Percentiles rank a stretch among this genome's conserved stretches.
These are phyloP conservation scores for Mucor ambiguus DNA, from an alignment of 371 early-diverging fungal species.

Conservation along the genomic window DNA sequence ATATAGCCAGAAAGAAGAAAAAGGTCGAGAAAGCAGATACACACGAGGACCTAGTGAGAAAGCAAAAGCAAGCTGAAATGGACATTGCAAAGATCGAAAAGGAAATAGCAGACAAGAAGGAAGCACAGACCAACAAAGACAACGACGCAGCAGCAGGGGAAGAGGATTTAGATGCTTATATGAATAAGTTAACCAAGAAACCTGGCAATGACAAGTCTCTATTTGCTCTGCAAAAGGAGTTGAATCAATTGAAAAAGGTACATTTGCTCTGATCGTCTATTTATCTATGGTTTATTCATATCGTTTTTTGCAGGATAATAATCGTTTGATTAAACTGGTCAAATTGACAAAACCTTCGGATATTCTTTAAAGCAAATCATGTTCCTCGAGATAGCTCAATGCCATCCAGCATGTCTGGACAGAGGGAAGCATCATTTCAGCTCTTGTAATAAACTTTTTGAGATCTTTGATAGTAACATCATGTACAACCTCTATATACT, in stretches of 20 bases:
- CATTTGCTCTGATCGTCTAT: neutral
- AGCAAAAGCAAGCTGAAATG: conserved; percentile 34
- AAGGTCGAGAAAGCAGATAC: conserved; percentile 60
- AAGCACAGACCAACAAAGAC: conserved; percentile 29
- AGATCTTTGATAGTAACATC: conserved; percentile 45
- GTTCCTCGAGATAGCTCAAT: conserved; percentile 40
- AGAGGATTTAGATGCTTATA: conserved; percentile 67
- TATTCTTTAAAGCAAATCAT: conserved; percentile 24
- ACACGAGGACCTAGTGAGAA: conserved; percentile 58
- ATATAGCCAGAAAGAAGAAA: conserved; percentile 35
- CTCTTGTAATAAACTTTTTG: conserved; percentile 43
- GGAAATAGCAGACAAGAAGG: conserved; percentile 37
- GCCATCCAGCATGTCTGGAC: conserved; percentile 59
- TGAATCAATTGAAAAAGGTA: conserved; percentile 55
- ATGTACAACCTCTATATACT: conserved; percentile 42
- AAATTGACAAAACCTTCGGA: conserved; percentile 55
- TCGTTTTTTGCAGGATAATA: conserved; percentile 45
- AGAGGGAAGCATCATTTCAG: conserved; percentile 54
- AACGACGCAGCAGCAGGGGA: conserved; percentile 37
- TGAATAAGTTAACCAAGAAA: conserved; percentile 42
- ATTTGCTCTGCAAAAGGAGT: conserved; percentile 45
- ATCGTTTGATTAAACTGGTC: conserved; percentile 55
- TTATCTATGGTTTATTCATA: neutral
- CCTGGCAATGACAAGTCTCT: conserved; percentile 40
- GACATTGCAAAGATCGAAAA: conserved; percentile 32